phyloP scores from a whole-genome alignment of 805 yeast species.

The Candida railenensis region DNA sequence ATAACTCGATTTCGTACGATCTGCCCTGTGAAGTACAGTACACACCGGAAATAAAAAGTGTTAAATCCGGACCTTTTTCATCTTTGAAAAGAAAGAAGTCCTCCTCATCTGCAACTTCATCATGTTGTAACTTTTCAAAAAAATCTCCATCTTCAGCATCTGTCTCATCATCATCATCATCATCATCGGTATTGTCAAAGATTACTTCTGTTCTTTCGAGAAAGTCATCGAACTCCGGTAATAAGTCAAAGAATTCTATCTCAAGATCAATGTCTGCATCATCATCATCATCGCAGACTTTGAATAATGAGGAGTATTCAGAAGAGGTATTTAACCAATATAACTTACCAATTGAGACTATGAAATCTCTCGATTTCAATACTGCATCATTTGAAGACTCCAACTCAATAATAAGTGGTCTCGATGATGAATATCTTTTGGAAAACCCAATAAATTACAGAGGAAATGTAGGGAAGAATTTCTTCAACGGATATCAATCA shows the following conservation, averaged over 20 bases:
- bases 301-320: neutral
- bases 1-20: conserved; percentile 40
- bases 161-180: neutral
- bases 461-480: conserved; percentile 8
- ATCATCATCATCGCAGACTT: neutral
- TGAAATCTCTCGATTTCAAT: neutral
- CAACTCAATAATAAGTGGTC: conserved; percentile 10
- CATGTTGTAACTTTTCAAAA: neutral
- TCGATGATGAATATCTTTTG: conserved; percentile 30
- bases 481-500: conserved; percentile 3
- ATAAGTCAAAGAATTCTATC: neutral
- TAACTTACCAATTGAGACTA: neutral
- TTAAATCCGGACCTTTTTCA: neutral
- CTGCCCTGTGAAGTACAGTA: conserved; percentile 44
- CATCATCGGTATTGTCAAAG: conserved; percentile 1
- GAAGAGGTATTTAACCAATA: neutral
- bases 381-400: neutral
- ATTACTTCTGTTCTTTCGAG: conserved; percentile 4
- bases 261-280: neutral
- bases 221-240: conserved; percentile 1
- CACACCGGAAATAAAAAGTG: neutral
- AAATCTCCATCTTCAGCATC: neutral
- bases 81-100: conserved; percentile 3
- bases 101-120: neutral
- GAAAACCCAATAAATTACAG: conserved; percentile 18